Conservation (phyloP, 164 flowering plant genomes). For the Piper betle region DNA sequence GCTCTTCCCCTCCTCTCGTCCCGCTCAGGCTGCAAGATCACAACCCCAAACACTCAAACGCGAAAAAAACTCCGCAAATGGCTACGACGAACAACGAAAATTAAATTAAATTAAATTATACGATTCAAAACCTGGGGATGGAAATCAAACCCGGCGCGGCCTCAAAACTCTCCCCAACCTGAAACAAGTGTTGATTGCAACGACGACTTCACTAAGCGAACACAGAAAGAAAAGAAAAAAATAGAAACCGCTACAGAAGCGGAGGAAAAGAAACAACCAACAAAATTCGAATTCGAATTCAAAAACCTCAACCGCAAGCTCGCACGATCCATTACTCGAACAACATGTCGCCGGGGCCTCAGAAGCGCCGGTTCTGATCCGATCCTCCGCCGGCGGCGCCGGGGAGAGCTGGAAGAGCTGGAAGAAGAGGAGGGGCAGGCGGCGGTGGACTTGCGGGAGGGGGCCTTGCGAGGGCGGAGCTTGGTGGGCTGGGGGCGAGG, state of each 20-base stretch:
- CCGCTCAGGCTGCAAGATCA: too few relatives aligned
- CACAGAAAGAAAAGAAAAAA: constrained; percentile 3
- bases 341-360: constrained; percentile 19
- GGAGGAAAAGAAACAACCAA: constrained; percentile 1
- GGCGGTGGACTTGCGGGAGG: too few relatives aligned
- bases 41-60: constrained; percentile 25
- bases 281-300: not conserved
- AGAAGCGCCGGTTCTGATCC: constrained; percentile 5
- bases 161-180: constrained; percentile 15
- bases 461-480: too few relatives aligned
- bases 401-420: too few relatives aligned
- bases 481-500: too few relatives aligned
- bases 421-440: too few relatives aligned
- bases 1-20: constrained; percentile 18
- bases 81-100: not conserved
- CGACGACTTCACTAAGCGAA: constrained; percentile 7
- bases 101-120: not conserved
- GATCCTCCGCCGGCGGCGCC: constrained; percentile 1
- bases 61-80: not conserved
- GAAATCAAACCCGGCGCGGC: constrained; percentile 10
- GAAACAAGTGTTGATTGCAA: not conserved
- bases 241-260: not conserved
- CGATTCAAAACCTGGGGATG: constrained; percentile 1
- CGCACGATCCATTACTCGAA: constrained; percentile 40
- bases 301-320: constrained; percentile 30